phyloP scores from a whole-genome alignment of 148 eudicot genomes.

The Dysphania ambrosioides region DNA sequence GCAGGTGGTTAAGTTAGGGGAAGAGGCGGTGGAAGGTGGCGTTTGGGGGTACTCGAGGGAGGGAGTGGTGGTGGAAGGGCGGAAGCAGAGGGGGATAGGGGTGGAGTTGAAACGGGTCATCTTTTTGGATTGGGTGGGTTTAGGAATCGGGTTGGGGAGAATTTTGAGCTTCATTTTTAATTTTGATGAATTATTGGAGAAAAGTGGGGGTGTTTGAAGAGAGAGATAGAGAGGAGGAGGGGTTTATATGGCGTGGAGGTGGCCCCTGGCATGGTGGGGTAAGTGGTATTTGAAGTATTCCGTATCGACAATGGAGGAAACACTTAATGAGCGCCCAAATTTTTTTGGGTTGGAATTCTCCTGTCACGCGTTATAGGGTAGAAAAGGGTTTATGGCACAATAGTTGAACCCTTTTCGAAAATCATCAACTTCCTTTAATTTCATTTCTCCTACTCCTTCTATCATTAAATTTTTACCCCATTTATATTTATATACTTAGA shows the following conservation, averaged over 20 bases:
- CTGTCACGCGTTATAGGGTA: slow-evolving; percentile 24
- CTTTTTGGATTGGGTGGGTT: slow-evolving; percentile 4
- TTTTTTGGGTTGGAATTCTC: slow-evolving; percentile 8
- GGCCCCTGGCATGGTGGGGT: too few species aligned
- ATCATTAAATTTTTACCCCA: too few species aligned
- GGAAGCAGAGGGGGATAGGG: slow-evolving; percentile 47
- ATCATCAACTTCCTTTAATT: too few species aligned
- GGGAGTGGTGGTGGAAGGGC: slow-evolving; percentile 30
- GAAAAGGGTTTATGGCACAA: too few species aligned
- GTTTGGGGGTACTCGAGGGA: slow-evolving; percentile 14
- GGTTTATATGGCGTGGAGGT: background rate
- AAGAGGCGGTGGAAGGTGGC: slow-evolving; percentile 23
- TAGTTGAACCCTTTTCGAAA: too few species aligned
- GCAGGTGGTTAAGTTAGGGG: slow-evolving; percentile 55
- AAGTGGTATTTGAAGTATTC: too few species aligned
- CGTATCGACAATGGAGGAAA: background rate
- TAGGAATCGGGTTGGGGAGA: background rate
- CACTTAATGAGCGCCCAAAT: background rate
- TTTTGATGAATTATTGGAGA: background rate
- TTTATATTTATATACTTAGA: too few species aligned
- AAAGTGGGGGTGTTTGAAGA: background rate
- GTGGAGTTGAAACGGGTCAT: slow-evolving; percentile 31
- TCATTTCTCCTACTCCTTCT: too few species aligned
- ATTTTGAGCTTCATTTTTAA: background rate
- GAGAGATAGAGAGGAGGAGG: background rate